Conservation (phyloP, 1,139 yeast species). For the Kodamaea anthophila region DNA sequence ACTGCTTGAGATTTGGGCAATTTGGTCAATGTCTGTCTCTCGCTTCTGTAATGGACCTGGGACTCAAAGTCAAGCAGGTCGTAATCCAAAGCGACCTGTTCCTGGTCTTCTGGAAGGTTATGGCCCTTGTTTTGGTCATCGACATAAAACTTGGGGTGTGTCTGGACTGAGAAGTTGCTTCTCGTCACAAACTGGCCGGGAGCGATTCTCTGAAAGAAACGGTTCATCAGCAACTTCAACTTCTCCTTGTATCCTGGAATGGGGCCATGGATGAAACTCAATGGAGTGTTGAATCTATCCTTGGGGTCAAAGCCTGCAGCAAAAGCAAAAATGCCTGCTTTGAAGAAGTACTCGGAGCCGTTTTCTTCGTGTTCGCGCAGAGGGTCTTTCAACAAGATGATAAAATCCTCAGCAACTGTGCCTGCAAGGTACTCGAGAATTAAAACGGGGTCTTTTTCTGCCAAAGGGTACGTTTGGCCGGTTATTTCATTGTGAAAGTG, state of each 20-base stretch:
- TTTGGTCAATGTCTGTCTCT: constrained; percentile 56
- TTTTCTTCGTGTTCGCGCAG: constrained; percentile 29
- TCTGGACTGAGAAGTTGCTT: constrained; percentile 58
- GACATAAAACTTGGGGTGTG: constrained; percentile 45
- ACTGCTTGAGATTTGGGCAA: constrained; percentile 50
- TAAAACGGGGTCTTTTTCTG: constrained; percentile 11
- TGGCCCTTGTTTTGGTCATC: constrained; percentile 49
- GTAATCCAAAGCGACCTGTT: constrained; percentile 29
- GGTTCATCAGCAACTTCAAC: constrained; percentile 56
- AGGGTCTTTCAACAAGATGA: constrained; percentile 50
- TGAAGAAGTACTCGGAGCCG: constrained; percentile 53
- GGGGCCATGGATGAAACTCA: constrained; percentile 53
- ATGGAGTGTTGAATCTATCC: constrained; percentile 47
- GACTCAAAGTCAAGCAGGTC: constrained; percentile 47
- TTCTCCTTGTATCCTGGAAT: constrained; percentile 55
- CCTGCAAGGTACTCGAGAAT: constrained; percentile 36
- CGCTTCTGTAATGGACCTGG: constrained; percentile 53
- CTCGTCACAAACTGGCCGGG: constrained; percentile 53
- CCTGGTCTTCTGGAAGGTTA: constrained; percentile 22
- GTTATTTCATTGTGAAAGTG: constrained; percentile 38
- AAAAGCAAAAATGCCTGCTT: constrained; percentile 62
- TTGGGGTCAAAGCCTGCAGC: constrained; percentile 73
- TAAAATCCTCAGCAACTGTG: constrained; percentile 63
- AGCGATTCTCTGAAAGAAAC: constrained; percentile 45
- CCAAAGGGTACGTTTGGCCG: constrained; percentile 30